Evolutionary conservation across 2,329 filamentous ascomycete species (phyloP).

Genomic region (Grosmannia clavigera): DNA sequence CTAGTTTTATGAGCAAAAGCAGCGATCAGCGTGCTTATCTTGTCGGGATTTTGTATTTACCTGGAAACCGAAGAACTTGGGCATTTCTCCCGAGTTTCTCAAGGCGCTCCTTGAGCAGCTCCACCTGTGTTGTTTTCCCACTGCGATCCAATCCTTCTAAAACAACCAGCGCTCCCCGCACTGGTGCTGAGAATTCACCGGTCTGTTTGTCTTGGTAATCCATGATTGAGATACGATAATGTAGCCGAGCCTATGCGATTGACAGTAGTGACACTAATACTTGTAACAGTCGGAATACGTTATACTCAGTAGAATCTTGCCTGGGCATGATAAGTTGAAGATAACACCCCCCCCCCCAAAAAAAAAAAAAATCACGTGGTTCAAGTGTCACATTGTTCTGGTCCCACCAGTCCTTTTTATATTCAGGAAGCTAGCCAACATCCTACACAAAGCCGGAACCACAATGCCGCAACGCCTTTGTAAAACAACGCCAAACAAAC

Average conservation of each 20-base stretch:
- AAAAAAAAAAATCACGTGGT: neutral
- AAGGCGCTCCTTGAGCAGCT: constrained; percentile 47
- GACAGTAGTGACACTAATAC: neutral
- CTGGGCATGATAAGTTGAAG: too few relatives aligned
- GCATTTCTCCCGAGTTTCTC: constrained; percentile 35
- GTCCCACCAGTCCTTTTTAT: too few relatives aligned
- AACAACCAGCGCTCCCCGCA: constrained; percentile 63
- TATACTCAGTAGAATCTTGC: too few relatives aligned
- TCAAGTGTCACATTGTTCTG: too few relatives aligned
- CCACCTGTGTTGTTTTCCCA: constrained; percentile 85
- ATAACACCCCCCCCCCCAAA: too few relatives aligned
- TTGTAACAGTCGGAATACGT: too few relatives aligned
- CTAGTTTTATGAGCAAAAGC: constrained; percentile 26
- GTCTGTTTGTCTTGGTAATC: neutral
- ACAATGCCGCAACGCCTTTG: neutral
- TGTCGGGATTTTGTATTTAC: constrained; percentile 21
- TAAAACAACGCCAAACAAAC: neutral
- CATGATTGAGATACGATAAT: neutral
- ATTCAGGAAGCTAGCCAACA: neutral
- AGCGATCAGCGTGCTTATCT: constrained; percentile 3
- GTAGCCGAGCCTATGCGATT: neutral
- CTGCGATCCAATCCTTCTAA: constrained; percentile 83
- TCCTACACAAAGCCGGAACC: neutral
- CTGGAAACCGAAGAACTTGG: constrained; percentile 44
- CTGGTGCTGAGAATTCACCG: constrained; percentile 3